A percentile compares a stretch with the other conserved stretches of the same genome.
Conservation (phyloP, 2,329 filamentous ascomycete genomes). For the Colletotrichum magnum region DNA sequence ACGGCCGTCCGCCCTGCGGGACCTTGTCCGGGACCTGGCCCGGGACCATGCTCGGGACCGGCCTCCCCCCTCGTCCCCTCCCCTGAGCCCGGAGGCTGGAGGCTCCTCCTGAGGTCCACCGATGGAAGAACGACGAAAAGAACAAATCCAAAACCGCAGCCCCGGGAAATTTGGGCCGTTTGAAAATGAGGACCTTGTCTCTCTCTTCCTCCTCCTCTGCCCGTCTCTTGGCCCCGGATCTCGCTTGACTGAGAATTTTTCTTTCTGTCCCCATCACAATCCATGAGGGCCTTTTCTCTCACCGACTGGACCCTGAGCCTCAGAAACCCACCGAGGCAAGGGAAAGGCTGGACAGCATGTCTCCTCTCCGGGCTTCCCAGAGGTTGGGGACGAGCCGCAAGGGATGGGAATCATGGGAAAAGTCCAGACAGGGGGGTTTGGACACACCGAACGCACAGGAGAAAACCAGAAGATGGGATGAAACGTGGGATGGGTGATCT, state of each 20-base stretch:
- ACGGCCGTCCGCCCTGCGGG: background rate
- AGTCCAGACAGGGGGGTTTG: background rate
- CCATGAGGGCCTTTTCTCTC: conserved; percentile 4
- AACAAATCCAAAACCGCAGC: conserved; percentile 36
- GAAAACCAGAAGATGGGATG: conserved; percentile 24
- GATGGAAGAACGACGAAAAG: conserved; percentile 12
- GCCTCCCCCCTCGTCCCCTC: background rate
- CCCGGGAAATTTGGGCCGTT: conserved; percentile 39
- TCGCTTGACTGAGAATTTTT: background rate
- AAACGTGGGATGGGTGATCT: conserved; percentile 30
- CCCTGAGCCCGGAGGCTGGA: conserved; percentile 1
- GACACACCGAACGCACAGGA: conserved; percentile 2
- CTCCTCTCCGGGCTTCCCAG: background rate
- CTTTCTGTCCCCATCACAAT: background rate
- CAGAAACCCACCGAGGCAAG: conserved; percentile 1
- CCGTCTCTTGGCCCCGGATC: background rate
- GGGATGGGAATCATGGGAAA: background rate
- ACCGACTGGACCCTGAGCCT: conserved; percentile 14
- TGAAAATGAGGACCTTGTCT: conserved; percentile 25
- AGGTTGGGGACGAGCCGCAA: conserved; percentile 28
- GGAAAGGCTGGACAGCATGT: background rate
- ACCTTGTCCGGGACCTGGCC: too few relatives aligned
- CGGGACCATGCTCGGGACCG: background rate
- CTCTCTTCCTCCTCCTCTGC: background rate
- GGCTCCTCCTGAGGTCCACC: background rate